phyloP scores from a whole-genome alignment of 192 early-diverging fungal genomes.

The Geranomyces variabilis region DNA sequence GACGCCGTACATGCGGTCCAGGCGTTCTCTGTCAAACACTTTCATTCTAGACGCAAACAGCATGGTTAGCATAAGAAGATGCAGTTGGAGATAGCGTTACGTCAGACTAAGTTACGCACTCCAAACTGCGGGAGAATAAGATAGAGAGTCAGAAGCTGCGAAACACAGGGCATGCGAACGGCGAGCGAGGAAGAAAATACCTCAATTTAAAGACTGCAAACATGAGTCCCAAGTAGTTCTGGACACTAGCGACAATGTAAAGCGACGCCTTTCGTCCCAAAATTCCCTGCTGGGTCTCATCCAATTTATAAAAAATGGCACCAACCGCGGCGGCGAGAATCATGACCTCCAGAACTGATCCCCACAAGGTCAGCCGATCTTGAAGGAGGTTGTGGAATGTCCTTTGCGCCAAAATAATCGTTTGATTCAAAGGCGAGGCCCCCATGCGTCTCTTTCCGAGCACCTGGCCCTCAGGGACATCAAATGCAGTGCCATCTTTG shows the following conservation, averaged over 20 bases:
- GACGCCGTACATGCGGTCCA: conserved; percentile 54
- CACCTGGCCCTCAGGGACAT: not conserved
- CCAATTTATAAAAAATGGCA: conserved; percentile 44
- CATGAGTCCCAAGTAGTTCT: conserved; percentile 50
- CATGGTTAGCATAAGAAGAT: too few species aligned
- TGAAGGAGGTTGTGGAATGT: conserved; percentile 42
- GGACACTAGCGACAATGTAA: conserved; percentile 39
- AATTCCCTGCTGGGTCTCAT: conserved; percentile 43
- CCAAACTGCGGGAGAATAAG: not conserved
- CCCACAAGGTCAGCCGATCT: conserved; percentile 49
- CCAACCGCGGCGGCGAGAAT: conserved; percentile 42
- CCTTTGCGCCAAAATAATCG: conserved; percentile 33
- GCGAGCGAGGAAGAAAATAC: not conserved
- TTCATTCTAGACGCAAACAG: conserved; percentile 33
- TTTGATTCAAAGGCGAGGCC: conserved; percentile 38
- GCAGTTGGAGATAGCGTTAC: not conserved
- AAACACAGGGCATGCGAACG: conserved; percentile 42
- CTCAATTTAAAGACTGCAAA: conserved; percentile 49
- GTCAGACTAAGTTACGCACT: not conserved
- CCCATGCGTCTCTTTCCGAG: conserved; percentile 8
- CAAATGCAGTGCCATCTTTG: not conserved
- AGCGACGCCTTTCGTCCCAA: conserved; percentile 37
- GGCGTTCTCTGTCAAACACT: conserved; percentile 54
- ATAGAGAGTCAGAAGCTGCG: conserved; percentile 11
- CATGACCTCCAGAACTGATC: conserved; percentile 45